These are phyloP conservation scores for Bisporella sp. DNA, from an alignment of 2,329 filamentous ascomycete species.

Conservation along the genomic window DNA sequence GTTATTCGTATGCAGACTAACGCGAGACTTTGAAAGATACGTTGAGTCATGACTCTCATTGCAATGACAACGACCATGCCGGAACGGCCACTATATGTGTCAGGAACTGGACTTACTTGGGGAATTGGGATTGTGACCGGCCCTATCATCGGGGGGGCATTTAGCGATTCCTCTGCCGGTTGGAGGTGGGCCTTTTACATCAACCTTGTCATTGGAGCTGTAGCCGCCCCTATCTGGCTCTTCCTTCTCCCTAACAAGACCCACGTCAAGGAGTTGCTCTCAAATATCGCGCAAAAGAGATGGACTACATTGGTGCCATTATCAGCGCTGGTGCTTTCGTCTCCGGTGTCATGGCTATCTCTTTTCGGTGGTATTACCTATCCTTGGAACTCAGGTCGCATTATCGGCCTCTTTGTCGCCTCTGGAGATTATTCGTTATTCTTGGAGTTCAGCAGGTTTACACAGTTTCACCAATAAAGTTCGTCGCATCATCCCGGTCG, in stretches of 20 bases:
- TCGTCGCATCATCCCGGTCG: constrained; percentile 10
- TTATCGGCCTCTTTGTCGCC: constrained; percentile 31
- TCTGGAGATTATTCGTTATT: constrained; percentile 25
- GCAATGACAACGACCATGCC: too few species aligned
- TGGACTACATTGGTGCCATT: constrained; percentile 1
- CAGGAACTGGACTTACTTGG: too few species aligned
- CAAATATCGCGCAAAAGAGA: constrained; percentile 19
- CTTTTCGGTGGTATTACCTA: constrained; percentile 22
- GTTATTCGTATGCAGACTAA: too few species aligned
- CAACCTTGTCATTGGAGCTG: background rate
- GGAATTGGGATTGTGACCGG: too few species aligned
- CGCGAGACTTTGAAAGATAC: too few species aligned
- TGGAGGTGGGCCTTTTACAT: too few species aligned
- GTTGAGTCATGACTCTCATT: too few species aligned
- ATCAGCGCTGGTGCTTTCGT: constrained; percentile 23
- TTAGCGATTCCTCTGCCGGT: too few species aligned
- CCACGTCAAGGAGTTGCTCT: constrained; percentile 10
- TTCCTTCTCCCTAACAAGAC: constrained; percentile 34
- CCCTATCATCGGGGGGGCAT: too few species aligned
- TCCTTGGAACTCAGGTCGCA: constrained; percentile 12
- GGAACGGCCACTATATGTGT: too few species aligned
- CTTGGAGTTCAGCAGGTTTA: constrained; percentile 8
- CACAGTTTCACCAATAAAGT: constrained; percentile 3
- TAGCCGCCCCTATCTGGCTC: constrained; percentile 29
- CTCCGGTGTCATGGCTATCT: constrained; percentile 20